phyloP scores from a whole-genome alignment of 306 rosid species.

The Cucurbita maxima region DNA sequence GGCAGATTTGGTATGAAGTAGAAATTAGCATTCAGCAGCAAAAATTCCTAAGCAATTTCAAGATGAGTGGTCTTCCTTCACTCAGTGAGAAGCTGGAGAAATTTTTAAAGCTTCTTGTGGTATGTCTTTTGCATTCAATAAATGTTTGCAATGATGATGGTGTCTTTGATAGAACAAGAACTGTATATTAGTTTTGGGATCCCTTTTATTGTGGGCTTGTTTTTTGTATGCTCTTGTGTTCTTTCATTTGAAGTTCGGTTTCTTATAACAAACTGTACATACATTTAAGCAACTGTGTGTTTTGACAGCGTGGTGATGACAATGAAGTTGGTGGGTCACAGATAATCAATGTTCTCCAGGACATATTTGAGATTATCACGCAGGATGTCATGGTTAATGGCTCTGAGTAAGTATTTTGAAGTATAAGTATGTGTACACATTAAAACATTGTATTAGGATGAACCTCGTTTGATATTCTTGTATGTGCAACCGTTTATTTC shows the following conservation, averaged over 20 bases:
- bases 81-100: slow-evolving; percentile 84
- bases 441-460: slow-evolving; percentile 2
- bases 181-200: neutral
- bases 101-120: slow-evolving; percentile 61
- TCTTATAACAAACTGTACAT: neutral
- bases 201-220: neutral
- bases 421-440: neutral
- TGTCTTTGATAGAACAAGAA: neutral
- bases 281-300: slow-evolving; percentile 6
- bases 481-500: slow-evolving; percentile 12
- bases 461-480: slow-evolving; percentile 5
- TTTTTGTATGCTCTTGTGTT: no score
- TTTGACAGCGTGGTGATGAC: slow-evolving; percentile 41
- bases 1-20: slow-evolving; percentile 23
- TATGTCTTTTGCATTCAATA: neutral
- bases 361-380: slow-evolving; percentile 77
- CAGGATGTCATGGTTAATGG: slow-evolving; percentile 76
- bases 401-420: slow-evolving; percentile 37
- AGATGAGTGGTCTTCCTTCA: slow-evolving; percentile 61
- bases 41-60: slow-evolving; percentile 43
- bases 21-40: slow-evolving; percentile 14
- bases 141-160: neutral
- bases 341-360: slow-evolving; percentile 81
- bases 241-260: neutral
- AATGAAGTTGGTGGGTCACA: slow-evolving; percentile 28